Evolutionary conservation across 179 eudicot genomes (phyloP).

Genomic region (Drosera spatulata): DNA sequence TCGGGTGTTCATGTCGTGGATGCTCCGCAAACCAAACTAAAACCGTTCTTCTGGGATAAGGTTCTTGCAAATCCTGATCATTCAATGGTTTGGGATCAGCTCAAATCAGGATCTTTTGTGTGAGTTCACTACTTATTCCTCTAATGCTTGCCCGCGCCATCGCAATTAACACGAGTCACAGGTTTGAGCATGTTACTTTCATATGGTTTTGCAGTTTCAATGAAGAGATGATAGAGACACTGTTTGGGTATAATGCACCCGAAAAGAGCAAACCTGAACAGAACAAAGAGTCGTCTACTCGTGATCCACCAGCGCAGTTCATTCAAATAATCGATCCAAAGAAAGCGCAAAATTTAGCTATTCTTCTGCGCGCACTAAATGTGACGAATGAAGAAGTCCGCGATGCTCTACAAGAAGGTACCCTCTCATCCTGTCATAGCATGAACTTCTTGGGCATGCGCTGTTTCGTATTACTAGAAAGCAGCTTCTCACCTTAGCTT

Average conservation of each 20-base stretch:
- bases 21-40: conserved; percentile 47
- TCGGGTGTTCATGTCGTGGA: conserved; percentile 16
- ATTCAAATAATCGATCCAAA: conserved; percentile 67
- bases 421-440: too few relatives aligned
- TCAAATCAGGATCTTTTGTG: conserved; percentile 74
- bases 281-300: conserved; percentile 18
- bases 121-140: conserved; percentile 17
- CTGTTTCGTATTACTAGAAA: too few relatives aligned
- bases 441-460: too few relatives aligned
- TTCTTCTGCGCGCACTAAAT: conserved; percentile 65
- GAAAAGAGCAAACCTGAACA: conserved; percentile 24
- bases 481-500: too few relatives aligned
- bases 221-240: conserved; percentile 76
- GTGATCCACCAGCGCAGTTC: conserved; percentile 14
- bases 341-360: conserved; percentile 77
- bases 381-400: conserved; percentile 78
- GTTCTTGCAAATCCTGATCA: conserved; percentile 56
- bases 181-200: background rate
- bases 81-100: conserved; percentile 93
- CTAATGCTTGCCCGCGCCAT: too few relatives aligned
- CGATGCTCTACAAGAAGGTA: conserved; percentile 78
- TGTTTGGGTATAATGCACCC: conserved; percentile 55
- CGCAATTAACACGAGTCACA: too few relatives aligned
- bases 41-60: conserved; percentile 96
- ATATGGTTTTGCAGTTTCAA: conserved; percentile 40